Base-by-base conservation (phyloP, 2,329 filamentous ascomycete genomes). In the Metarhizium brunneum region DNA sequence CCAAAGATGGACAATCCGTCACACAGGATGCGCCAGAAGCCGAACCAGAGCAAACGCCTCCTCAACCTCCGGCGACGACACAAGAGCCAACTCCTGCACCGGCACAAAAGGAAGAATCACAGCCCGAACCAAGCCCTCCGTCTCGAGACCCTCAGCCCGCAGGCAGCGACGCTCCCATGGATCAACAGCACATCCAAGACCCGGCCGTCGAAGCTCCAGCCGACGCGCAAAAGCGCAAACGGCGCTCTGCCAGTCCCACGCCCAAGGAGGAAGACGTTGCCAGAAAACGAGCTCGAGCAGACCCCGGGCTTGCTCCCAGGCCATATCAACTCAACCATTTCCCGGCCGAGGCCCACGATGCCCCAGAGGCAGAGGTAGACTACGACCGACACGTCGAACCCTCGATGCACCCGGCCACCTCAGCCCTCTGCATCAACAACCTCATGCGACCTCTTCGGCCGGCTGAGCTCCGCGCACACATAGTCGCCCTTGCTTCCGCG, bases 391-490 rank as follows among this genome's bases (percentile, higher is more conserved):
- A 71, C 43, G 69, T 77, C 32, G 70, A 70, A 29, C 84, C 86
- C 6, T 79, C 88, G 0, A 71, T 85, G 40, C 88, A 94, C 68
- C 80, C 83, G 25, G 84, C 87, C 5, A 92, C 91, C 3, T 73
- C 83, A 36, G 86, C 89, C 16, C 75, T 97, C 50, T 97, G 96
- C 72, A 94, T 97, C 63, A 86, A 86, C 68, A 87, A 96, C 64
- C 83, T 97, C 54, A 92, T 95, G 83, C 86, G 92, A 50, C 92
- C 94, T 10, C 76, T 97, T 25, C 87, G 90, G 57, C 80, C 84
- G 0, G 73, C 76, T 30, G 76, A 77, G 18, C 80, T 97, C 1
- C 83, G 82, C 63, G 77, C 80, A 1, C 84, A 96, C 65, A 77
- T 97, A 4, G 68, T 81, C 47, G 73, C 80, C 6, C 79, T 96